A percentile compares a stretch with the other conserved stretches of the same genome.
phyloP scores from a whole-genome alignment of 2,329 filamentous ascomycete genomes.

The Phyllosticta citribraziliensis region DNA sequence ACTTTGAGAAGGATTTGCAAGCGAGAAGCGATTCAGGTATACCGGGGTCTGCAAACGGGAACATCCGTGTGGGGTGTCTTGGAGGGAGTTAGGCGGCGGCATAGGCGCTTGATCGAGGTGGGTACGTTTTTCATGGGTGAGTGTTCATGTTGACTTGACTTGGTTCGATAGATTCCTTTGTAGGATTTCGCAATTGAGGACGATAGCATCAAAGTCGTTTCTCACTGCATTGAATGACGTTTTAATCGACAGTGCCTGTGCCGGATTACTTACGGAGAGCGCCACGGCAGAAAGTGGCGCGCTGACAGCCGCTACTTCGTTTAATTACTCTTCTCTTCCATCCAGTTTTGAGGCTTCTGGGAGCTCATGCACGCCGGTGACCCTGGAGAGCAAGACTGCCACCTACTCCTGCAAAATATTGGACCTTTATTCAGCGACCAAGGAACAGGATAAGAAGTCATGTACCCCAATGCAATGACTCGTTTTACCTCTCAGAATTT shows the following conservation, averaged over 20 bases:
- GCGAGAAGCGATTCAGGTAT: background rate
- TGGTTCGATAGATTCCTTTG: background rate
- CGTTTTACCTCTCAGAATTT: no score
- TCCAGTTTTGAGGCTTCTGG: background rate
- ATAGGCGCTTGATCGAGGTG: background rate
- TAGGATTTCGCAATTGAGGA: background rate
- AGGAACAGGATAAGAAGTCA: background rate
- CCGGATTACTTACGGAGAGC: no score
- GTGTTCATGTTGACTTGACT: background rate
- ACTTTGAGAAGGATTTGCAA: slow-evolving; percentile 33
- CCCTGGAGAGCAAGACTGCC: background rate
- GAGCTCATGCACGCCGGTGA: background rate
- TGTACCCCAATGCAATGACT: background rate
- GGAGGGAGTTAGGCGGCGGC: background rate
- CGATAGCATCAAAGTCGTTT: background rate
- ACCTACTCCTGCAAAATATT: no score
- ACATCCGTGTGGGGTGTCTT: background rate
- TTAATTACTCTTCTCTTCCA: background rate
- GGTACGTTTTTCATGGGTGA: background rate
- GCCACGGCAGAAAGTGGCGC: background rate
- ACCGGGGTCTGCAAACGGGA: background rate
- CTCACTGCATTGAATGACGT: background rate
- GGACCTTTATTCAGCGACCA: no score
- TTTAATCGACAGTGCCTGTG: no score
- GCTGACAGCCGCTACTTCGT: background rate